Base-by-base conservation (phyloP, 202 grass and related monocot species). In the Thinopyrum obtusiflorum region DNA sequence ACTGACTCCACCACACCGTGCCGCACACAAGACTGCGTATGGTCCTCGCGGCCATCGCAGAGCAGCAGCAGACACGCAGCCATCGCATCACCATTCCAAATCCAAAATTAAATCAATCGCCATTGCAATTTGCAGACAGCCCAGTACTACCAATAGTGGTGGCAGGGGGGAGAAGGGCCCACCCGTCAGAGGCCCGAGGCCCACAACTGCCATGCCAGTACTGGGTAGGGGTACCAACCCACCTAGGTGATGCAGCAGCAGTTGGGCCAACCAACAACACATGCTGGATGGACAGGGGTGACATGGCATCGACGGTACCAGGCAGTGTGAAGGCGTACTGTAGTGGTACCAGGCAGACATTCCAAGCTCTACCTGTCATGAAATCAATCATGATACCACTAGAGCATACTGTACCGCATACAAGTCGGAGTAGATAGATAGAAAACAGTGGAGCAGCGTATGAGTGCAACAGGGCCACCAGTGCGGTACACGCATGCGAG, bases 401-500 rank as follows among this genome's bases (percentile, higher is more conserved):
- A 49, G 39, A 10, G 70, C 70, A 24, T 28, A 74, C 42, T 59
- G 53, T 33, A 49, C 40, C 76, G 28, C 72, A 18, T 32, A 59
- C 53, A 59, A 59, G 20, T 72, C 13, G 68, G 68, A 55, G 64
- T 35, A 66, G 44, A 14, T 25, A 8, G 7, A 32, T 61, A 39
- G 24, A 21, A 27, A 20, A 15, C 21, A 62, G 60, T 81, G n/a
- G 70, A 29, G 11, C 17, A 59, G 78, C 14, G 9, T 6, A 31
- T 73, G 75, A 73, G 12, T 37, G 57, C 39, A 83, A 73, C 81
- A 84, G 80, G 14, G 32, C 12, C 47, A 27, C 31, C 73, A 85
- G 47, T 79, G 84, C 35, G 49, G 70, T 87, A 76, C 77, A 76
- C 49, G 82, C 82, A 81, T 67, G 87, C 82, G 17, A 42, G 51